Conservation (phyloP, 2,329 filamentous ascomycete species). For the Rhinocladiella mackenziei region DNA sequence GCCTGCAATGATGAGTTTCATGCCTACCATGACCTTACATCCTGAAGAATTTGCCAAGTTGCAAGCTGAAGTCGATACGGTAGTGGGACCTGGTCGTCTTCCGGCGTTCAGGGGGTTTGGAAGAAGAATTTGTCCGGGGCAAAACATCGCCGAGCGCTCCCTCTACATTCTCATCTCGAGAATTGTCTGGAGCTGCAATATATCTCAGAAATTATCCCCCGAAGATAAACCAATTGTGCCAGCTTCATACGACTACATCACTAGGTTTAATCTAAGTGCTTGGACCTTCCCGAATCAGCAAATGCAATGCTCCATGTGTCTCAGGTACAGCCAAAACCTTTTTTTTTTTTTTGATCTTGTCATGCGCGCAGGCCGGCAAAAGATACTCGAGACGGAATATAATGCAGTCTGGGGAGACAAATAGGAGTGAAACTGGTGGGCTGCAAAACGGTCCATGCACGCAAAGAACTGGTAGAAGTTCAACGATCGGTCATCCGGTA, state of each 20-base stretch:
- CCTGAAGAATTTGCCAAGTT: background rate
- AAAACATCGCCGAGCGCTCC: slow-evolving; percentile 26
- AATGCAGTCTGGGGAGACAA: no score
- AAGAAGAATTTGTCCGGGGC: slow-evolving; percentile 37
- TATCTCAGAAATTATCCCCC: background rate
- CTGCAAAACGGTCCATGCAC: no score
- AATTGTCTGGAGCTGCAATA: slow-evolving; percentile 35
- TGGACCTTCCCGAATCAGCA: no score
- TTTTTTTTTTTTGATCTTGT: no score
- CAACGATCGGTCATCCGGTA: no score
- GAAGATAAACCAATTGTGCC: no score
- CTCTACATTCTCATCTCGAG: slow-evolving; percentile 20
- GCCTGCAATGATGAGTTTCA: background rate
- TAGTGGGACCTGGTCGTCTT: background rate
- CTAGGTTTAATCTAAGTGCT: slow-evolving; percentile 2
- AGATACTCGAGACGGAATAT: no score
- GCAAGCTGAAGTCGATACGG: background rate
- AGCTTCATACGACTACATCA: background rate
- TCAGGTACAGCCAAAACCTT: no score
- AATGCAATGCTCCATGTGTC: no score
- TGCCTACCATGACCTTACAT: background rate
- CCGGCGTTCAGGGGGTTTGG: slow-evolving; percentile 43
- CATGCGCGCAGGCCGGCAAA: no score
- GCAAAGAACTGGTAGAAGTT: no score
- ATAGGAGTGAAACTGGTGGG: no score